phyloP scores from a whole-genome alignment of 2,329 filamentous ascomycete genomes.

The Ampelomyces quisqualis region DNA sequence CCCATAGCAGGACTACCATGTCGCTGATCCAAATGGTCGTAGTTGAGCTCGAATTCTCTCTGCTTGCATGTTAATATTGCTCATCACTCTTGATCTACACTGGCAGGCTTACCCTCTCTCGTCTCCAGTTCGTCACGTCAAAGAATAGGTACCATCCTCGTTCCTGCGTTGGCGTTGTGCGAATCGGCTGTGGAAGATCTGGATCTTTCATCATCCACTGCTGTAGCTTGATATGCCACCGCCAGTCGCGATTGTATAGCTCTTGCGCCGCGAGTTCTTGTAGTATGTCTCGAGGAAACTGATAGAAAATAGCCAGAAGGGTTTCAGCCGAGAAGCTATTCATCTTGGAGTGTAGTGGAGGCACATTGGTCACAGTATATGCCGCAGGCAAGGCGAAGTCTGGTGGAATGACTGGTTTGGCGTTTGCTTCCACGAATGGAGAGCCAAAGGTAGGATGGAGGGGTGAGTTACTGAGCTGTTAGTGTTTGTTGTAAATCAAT shows the following conservation, averaged over 20 bases:
- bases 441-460: conserved; percentile 65
- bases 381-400: conserved; percentile 64
- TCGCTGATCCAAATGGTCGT: conserved; percentile 53
- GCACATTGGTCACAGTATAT: conserved; percentile 67
- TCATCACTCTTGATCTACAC: background rate
- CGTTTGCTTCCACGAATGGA: conserved; percentile 61
- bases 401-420: conserved; percentile 59
- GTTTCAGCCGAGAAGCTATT: conserved; percentile 64
- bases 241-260: conserved; percentile 56
- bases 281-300: conserved; percentile 63
- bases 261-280: conserved; percentile 67
- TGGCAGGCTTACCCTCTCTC: conserved; percentile 47
- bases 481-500: no score
- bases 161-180: conserved; percentile 51
- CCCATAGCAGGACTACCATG: conserved; percentile 40
- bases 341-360: conserved; percentile 60
- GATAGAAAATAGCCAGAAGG: conserved; percentile 70
- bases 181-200: conserved; percentile 47
- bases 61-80: conserved; percentile 27
- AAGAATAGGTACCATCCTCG: conserved; percentile 58
- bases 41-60: conserved; percentile 56
- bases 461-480: conserved; percentile 49
- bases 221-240: conserved; percentile 56
- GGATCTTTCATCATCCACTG: conserved; percentile 59
- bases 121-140: conserved; percentile 55